Base-by-base conservation (phyloP, 352 stramenopile species). In the Pilasporangium apinafurcum region DNA sequence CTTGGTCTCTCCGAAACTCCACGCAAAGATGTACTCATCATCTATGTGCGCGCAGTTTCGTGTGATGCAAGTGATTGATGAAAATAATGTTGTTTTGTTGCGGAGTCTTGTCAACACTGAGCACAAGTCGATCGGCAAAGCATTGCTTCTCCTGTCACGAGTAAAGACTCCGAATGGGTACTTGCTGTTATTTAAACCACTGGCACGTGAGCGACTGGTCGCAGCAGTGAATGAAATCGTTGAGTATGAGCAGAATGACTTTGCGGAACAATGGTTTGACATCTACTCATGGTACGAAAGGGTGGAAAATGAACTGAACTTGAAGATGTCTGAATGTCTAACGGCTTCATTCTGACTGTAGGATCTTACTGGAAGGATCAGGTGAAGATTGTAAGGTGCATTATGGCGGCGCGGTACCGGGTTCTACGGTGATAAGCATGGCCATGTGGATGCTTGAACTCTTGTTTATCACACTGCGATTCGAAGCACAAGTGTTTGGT, bases 401-500 rank as follows among this genome's bases (percentile, higher is more conserved):
- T 27, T 86, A 77, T 37, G 69, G 73, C 3, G 72, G 72, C 2
- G 60, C 64, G n/a, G 48, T 79, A 8, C 42, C 48, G 32, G 55
- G 69, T 37, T 81, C 62, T 4, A 47, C 51, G 6, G 64, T 61
- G 8, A 60, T 63, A 16, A 66, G 54, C 18, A 65, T 62, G 14
- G 56, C 61, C 25, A 53, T 75, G 24, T 86, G 73, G 69, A 80
- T 86, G 65, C 59, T 86, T 20, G 69, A 86, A 36, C 65, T 82
- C 22, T 51, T 84, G 41, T 51, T 82, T 21, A 74, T 87, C 13
- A 65, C 68, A 9, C 51, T 84, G 37, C 68, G 65, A 3, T 87
- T 67, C 63, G 71, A 87, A 44, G 49, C 51, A n/a, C 71, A 64
- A 33, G 59, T 84, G 24, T 44, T 80, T 13, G 66, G 66, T 4